Conservation (phyloP, 768 basidiomycete genomes). For the Cystofilobasidium ferigula region DNA sequence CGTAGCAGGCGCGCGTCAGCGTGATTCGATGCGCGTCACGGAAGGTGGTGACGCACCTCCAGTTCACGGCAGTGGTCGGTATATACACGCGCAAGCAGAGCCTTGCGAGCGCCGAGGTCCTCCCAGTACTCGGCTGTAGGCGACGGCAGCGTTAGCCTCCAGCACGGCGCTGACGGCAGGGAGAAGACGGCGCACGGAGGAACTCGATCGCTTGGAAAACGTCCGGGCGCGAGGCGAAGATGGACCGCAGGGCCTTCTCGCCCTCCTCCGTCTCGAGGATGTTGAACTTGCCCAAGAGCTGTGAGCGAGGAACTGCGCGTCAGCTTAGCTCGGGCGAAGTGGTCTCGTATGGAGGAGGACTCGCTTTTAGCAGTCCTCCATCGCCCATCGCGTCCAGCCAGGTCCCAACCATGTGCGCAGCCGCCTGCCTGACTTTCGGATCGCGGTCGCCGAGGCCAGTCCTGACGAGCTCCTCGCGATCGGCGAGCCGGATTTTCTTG, state of each 20-base stretch:
- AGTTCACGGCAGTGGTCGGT: constrained; percentile 58
- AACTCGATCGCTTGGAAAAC: constrained; percentile 45
- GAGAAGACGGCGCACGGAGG: not conserved
- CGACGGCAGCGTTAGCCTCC: not conserved
- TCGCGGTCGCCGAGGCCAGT: constrained; percentile 84
- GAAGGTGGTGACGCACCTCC: constrained; percentile 34
- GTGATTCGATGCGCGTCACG: not conserved
- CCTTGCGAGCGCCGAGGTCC: constrained; percentile 57
- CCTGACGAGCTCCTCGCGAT: constrained; percentile 64
- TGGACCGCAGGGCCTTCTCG: constrained; percentile 59
- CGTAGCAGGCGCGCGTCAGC: not conserved
- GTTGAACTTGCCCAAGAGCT: constrained; percentile 38
- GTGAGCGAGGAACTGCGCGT: not conserved
- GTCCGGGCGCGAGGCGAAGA: constrained; percentile 57
- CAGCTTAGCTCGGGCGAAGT: no score
- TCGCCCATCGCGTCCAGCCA: constrained; percentile 53
- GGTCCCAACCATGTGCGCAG: constrained; percentile 55
- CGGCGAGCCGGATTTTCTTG: constrained; percentile 52
- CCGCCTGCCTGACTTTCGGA: constrained; percentile 55
- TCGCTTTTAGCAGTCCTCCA: constrained; percentile 42
- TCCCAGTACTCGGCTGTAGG: constrained; percentile 62
- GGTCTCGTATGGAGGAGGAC: not conserved
- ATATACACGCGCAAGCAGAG: constrained; percentile 72
- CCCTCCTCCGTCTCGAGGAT: constrained; percentile 44
- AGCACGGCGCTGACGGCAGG: not conserved